A percentile compares a stretch with the other conserved stretches of the same genome.
These are phyloP conservation scores for Handroanthus guayacan DNA, from an alignment of 257 asterid genomes.

Conservation along the genomic window DNA sequence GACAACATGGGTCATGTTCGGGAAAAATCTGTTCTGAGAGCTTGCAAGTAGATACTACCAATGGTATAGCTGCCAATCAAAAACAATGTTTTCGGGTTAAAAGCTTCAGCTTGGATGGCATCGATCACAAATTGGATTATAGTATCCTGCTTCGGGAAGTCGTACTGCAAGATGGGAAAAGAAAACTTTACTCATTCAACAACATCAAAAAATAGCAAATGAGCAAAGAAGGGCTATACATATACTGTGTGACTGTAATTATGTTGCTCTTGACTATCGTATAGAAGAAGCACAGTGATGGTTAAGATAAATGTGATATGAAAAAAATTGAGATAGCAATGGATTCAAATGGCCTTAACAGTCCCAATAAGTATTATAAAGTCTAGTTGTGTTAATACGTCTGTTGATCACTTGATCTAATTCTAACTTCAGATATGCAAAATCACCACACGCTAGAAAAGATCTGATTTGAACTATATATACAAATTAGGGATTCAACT, in stretches of 20 bases:
- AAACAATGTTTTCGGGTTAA: slow-evolving; percentile 86
- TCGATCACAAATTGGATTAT: slow-evolving; percentile 93
- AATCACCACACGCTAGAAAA: slow-evolving; percentile 4
- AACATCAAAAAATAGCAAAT: slow-evolving; percentile 5
- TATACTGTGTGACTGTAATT: not conserved
- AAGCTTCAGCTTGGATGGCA: slow-evolving; percentile 95
- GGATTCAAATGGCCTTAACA: not conserved
- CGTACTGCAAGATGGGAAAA: slow-evolving; percentile 66
- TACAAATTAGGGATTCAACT: not conserved
- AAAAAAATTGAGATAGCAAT: not conserved
- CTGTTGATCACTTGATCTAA: not conserved
- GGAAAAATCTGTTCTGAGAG: slow-evolving; percentile 3
- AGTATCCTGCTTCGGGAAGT: slow-evolving; percentile 92
- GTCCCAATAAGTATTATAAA: not conserved
- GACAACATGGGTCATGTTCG: not conserved
- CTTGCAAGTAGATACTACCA: slow-evolving; percentile 55
- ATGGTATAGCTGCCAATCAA: slow-evolving; percentile 96
- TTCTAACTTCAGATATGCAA: not conserved
- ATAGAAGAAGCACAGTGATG: not conserved
- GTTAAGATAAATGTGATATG: not conserved
- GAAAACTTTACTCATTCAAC: slow-evolving; percentile 17
- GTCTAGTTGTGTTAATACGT: not conserved
- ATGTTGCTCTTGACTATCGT: not conserved
- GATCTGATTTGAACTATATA: slow-evolving; percentile 1
- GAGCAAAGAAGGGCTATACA: not conserved